Conservation (phyloP, 352 stramenopile genomes). For the Pythium dissimile region DNA sequence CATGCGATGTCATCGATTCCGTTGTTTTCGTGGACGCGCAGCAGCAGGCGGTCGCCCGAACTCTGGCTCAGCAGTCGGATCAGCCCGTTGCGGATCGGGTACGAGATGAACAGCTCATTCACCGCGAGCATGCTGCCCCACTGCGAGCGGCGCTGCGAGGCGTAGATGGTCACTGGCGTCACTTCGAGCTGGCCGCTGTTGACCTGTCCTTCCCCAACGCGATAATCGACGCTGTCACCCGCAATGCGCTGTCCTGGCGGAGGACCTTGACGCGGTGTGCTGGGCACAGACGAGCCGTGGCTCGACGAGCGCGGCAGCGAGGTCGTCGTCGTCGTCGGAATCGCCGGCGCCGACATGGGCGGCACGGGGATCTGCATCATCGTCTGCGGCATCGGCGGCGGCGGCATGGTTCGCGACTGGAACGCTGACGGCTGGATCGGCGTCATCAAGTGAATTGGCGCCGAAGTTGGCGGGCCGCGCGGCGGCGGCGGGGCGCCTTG, state of each 20-base stretch:
- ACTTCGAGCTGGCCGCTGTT: constrained; percentile 73
- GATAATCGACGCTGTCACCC: constrained; percentile 57
- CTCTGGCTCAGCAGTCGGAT: constrained; percentile 83
- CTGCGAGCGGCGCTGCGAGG: constrained; percentile 68
- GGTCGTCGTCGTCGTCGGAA: constrained; percentile 2
- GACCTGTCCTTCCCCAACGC: constrained; percentile 30
- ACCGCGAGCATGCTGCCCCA: constrained; percentile 74
- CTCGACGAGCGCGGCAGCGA: constrained; percentile 19
- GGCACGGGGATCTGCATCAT: constrained; percentile 32
- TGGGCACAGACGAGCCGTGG: constrained; percentile 36
- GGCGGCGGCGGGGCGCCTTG: constrained; percentile 11
- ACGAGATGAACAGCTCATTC: constrained; percentile 85
- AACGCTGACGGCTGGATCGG: constrained; percentile 20
- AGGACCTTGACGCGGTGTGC: constrained; percentile 34
- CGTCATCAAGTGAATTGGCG: constrained; percentile 28
- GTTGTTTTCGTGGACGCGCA: constrained; percentile 76
- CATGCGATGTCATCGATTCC: constrained; percentile 71
- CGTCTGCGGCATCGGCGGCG: constrained; percentile 17
- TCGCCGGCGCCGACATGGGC: constrained; percentile 24
- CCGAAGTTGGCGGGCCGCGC: constrained; percentile 3
- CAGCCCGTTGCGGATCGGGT: constrained; percentile 80
- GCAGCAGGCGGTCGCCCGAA: constrained; percentile 65
- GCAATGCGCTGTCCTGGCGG: constrained; percentile 46
- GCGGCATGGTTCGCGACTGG: constrained; percentile 12
- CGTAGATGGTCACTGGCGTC: constrained; percentile 81